Base-by-base conservation (phyloP, 2,329 filamentous ascomycete genomes). In the Verticillium klebahnii region DNA sequence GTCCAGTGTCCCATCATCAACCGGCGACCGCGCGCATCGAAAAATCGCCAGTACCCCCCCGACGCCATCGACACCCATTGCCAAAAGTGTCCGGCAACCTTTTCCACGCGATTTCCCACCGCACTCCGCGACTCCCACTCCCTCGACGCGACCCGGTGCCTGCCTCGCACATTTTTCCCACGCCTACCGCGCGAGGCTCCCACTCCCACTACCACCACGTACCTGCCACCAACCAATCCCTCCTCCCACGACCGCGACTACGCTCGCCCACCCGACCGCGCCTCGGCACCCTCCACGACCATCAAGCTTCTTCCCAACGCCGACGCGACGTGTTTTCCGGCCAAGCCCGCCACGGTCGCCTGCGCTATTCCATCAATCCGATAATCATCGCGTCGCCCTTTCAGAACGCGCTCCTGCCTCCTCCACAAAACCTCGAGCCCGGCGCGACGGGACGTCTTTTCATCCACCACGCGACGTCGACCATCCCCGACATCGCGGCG, bases 21-120 rank as follows among this genome's bases (percentile, higher is more conserved):
- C 70, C 70, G 77, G 78, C 76, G 75, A 81, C 77, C 74, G 80
- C 82, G 82, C 83, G 82, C 82, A 85, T 85, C 82, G 69, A 71
- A 83, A 83, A 81, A 83, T 84, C 82, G 79, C 81, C 81, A 80
- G 78, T 82, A 80, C 81, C 76, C 80, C 79, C 80, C 78, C 78
- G 79, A 80, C 81, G 80, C 75, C 82, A 85, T 85, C 82, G 76
- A 81, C 76, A 77, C 74, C 78, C 82, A 85, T 85, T 82, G 76
- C 74, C 75, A 80, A 77, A 79, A 74, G 74, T 77, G 77, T 77
- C 78, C 75, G 79, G 77, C 77, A 78, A 77, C 76, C 75, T 77
- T 78, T 80, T 78, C 77, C 78, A 82, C 82, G 81, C 83, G 78
- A 79, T 79, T 82, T 79, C 74, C 73, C 79, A 76, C 75, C 79